phyloP scores from a whole-genome alignment of 225 moss, liverwort and hornwort genomes.

The Rhytidiadelphus loreus region DNA sequence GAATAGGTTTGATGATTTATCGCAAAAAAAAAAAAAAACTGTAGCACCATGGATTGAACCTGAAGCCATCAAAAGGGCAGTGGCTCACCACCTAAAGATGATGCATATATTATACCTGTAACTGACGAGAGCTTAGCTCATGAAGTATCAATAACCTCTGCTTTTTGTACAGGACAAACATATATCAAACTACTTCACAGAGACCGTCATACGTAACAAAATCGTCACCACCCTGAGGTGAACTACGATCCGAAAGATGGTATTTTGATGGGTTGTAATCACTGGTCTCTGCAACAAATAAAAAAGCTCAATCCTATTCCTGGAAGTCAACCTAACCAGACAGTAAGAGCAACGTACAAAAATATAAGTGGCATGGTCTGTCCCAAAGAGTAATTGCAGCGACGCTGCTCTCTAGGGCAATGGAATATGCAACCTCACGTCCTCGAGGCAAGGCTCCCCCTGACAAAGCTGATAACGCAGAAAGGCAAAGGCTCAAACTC shows the following conservation, averaged over 20 bases:
- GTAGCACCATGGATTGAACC: slow-evolving; percentile 35
- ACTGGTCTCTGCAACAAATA: background rate
- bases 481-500: background rate
- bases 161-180: background rate
- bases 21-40: background rate
- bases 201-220: slow-evolving; percentile 18
- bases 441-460: too few relatives aligned
- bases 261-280: slow-evolving; percentile 18
- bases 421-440: background rate
- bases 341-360: rapidly evolving
- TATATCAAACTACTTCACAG: rapidly evolving
- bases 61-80: background rate
- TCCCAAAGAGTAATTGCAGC: slow-evolving; percentile 42
- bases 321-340: rapidly evolving
- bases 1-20: rapidly evolving
- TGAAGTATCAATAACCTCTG: slow-evolving; percentile 6
- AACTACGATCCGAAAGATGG: slow-evolving; percentile 35
- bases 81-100: slow-evolving; percentile 23
- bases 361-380: slow-evolving; percentile 7
- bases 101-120: background rate
- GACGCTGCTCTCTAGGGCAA: slow-evolving; percentile 51
- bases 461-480: rapidly evolving
- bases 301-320: rapidly evolving
- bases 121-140: slow-evolving; percentile 28
- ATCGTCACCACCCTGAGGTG: slow-evolving; percentile 35